phyloP scores from a whole-genome alignment of 495 filamentous ascomycete species.

The Hypoxylon rickii region DNA sequence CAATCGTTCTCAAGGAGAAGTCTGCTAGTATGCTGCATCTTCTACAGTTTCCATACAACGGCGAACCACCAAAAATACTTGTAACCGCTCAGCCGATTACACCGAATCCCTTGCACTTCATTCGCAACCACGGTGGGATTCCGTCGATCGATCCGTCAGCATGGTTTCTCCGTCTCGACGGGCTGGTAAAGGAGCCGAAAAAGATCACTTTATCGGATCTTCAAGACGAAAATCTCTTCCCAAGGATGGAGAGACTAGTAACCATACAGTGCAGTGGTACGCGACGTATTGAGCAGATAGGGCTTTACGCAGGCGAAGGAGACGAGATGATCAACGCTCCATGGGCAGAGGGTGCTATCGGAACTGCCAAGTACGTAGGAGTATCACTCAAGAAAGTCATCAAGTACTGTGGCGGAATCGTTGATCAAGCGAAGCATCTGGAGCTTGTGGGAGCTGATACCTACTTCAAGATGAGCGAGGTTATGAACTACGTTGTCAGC shows the following conservation, averaged over 20 bases:
- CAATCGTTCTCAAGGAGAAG: constrained; percentile 63
- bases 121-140: constrained; percentile 69
- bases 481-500: constrained; percentile 66
- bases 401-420: constrained; percentile 65
- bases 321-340: constrained; percentile 72
- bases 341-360: constrained; percentile 70
- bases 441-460: constrained; percentile 69
- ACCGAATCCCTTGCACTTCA: constrained; percentile 62
- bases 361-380: constrained; percentile 64
- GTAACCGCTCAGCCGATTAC: constrained; percentile 60
- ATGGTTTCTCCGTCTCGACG: constrained; percentile 58
- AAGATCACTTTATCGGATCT: constrained; percentile 59
- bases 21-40: constrained; percentile 68
- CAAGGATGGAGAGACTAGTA: constrained; percentile 56
- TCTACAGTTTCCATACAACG: constrained; percentile 73
- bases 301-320: constrained; percentile 64
- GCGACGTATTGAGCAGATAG: constrained; percentile 68
- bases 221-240: constrained; percentile 60
- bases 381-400: constrained; percentile 69
- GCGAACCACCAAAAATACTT: constrained; percentile 61
- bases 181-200: constrained; percentile 61
- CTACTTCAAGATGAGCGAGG: constrained; percentile 66
- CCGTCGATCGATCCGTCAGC: constrained; percentile 61
- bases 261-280: constrained; percentile 74
- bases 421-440: constrained; percentile 59